These are phyloP conservation scores for Termitomyces sp. DNA, from an alignment of 768 basidiomycete genomes.

Conservation along the genomic window DNA sequence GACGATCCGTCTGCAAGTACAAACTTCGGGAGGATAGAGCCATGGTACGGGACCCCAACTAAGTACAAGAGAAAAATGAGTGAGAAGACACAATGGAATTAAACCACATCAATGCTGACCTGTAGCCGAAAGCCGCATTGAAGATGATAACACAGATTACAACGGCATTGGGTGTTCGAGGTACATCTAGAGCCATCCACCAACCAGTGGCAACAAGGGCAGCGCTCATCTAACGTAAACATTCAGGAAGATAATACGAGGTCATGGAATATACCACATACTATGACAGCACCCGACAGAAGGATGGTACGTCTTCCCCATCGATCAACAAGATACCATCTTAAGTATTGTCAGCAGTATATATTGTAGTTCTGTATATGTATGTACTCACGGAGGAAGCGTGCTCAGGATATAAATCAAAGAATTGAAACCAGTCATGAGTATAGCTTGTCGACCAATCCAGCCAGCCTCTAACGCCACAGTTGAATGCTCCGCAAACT, in stretches of 20 bases:
- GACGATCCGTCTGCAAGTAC: conserved; percentile 5
- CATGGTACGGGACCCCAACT: conserved; percentile 90
- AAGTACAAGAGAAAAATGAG: background rate
- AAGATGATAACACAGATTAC: conserved; percentile 87
- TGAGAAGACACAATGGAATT: background rate
- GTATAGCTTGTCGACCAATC: conserved; percentile 79
- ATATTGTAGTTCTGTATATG: background rate
- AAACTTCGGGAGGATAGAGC: conserved; percentile 83
- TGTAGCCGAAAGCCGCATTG: conserved; percentile 93
- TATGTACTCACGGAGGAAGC: conserved; percentile 59
- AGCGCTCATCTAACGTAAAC: conserved; percentile 66
- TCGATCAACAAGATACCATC: conserved; percentile 83
- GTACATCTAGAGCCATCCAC: conserved; percentile 91
- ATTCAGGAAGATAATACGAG: background rate
- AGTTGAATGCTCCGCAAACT: background rate
- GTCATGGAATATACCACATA: conserved; percentile 27
- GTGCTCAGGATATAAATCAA: conserved; percentile 68
- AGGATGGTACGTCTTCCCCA: conserved; percentile 82
- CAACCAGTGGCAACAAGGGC: conserved; percentile 80
- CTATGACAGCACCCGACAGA: conserved; percentile 69
- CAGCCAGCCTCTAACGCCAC: conserved; percentile 69
- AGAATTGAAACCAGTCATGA: conserved; percentile 88
- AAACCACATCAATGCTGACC: conserved; percentile 31
- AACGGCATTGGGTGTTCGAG: conserved; percentile 82
- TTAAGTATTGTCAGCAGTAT: conserved; percentile 25